Evolutionary conservation across 106 monocot genomes (phyloP), one percentile per base, ranked within the genome.

Genomic region (Ottelia alismoides): DNA sequence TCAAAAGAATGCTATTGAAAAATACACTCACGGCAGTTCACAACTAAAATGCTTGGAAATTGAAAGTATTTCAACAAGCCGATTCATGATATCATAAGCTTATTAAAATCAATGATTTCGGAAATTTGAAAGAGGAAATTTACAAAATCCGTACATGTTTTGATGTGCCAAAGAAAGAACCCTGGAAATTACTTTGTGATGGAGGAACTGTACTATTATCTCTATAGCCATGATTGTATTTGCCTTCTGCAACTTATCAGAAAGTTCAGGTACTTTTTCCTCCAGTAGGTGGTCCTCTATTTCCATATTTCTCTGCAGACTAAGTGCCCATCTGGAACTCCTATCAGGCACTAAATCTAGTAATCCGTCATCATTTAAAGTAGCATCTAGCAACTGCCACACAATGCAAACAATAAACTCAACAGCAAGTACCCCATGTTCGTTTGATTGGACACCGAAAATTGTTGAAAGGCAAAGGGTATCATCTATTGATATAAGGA

Each of bases 291-390:
- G 49, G 35, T 65, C 73, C 60, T 81, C 74, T 48, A 82, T 61
- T 27, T 76, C 74, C 71, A 70, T 66, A 49, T 89, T 74, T n/a
- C n/a, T n/a, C 19, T 89, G 68, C 52, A 71, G 43, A 57, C 21
- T 79, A 65, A 64, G 65, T 49, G 65, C 58, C 96, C 88, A 96
- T 35, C 50, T 65, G 18, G 69, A 57, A 47, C 77, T 79, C 66
- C 67, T 88, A 24, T 85, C 88, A 27, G 73, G 69, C 10, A 60
- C 70, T 51, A 84, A 63, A 51, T 85, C 82, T 10, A 65, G 60
- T 62, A 96, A 70, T 5, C 85, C 96, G 67, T 96, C 96, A 72
- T 89, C 96, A 60, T 96, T 84, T 60, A 96, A 74, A 64, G 63
- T 54, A 31, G 85, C 78, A 88, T 96, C 81, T 61, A 96, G 48